Base-by-base conservation (phyloP, 176 grass and related monocot species). In the Musa acuminata region DNA sequence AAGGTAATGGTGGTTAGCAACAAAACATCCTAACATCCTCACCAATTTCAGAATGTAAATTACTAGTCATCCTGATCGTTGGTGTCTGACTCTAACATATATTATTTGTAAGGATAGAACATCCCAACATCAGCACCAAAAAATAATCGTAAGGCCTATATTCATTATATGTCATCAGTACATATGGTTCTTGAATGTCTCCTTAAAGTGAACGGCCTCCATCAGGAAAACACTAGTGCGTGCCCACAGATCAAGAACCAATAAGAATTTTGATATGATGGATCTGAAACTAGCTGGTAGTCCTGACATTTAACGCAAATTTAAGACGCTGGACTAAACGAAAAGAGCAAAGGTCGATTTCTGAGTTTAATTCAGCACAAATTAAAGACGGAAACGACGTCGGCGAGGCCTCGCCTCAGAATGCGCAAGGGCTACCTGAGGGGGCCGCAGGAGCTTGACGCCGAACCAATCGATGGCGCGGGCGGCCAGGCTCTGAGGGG, bases 381-480 rank as follows among this genome's bases (percentile, higher is more conserved):
- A 59, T 17, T 59, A 59, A 59, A n/a, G 5, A 17, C 8, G 3
- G 16, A 17, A 5, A n/a, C 13, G 55, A 26, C 13, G 10, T 11
- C 52, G 49, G 9, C 55, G 17, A 17, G 13, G 21, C 11, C 5
- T 35, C 35, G 3, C 3, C 3, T 11, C 19, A 53, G 21, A 70
- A 8, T 19, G 51, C 16, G 35, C 35, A 26, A 51, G 50, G 49
- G 72, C 59, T n/a, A 98, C 90, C 95, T 84, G 84, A 52, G 82
- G 90, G 11, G 90, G 82, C 11, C 54, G 79, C 71, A 89, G 80
- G 21, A 99, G 88, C 22, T 79, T 71, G 48, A 99, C 86, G 1
- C 90, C 88, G 11, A 99, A 99, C 13, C 86, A 80, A 22, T 99
- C 88, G 19, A 88, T 25, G 12, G 95, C 90, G 0, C 90, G 90